These are phyloP conservation scores for Hypoxylon lienhwacheense DNA, from an alignment of 495 filamentous ascomycete species.

Conservation along the genomic window DNA sequence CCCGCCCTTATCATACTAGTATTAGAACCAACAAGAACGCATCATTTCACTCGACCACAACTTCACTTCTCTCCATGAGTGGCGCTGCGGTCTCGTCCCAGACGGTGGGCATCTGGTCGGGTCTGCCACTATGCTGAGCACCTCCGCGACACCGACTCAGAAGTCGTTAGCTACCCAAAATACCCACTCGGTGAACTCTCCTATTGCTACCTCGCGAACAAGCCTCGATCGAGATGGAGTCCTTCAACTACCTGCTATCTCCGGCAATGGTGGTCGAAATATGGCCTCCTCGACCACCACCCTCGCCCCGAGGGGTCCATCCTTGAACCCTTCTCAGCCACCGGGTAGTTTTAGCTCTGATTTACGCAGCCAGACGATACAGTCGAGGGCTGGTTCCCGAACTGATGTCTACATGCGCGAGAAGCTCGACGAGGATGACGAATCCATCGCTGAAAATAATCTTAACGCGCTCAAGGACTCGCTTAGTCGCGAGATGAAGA, in stretches of 20 bases:
- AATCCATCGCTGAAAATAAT: constrained; percentile 66
- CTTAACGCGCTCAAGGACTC: constrained; percentile 73
- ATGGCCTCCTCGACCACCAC: constrained; percentile 63
- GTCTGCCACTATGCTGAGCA: constrained; percentile 60
- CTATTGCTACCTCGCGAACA: constrained; percentile 37
- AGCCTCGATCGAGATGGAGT: constrained; percentile 60
- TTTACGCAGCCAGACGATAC: constrained; percentile 71
- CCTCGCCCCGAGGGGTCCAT: constrained; percentile 64
- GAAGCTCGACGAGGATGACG: constrained; percentile 67
- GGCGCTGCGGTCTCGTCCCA: constrained; percentile 25
- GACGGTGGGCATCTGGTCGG: constrained; percentile 56
- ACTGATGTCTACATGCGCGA: constrained; percentile 63
- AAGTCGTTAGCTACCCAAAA: constrained; percentile 63
- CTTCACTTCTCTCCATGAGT: constrained; percentile 28
- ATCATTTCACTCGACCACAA: constrained; percentile 3
- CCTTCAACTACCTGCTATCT: constrained; percentile 51
- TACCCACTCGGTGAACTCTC: constrained; percentile 42
- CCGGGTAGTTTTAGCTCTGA: constrained; percentile 95
- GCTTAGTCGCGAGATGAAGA: constrained; percentile 93
- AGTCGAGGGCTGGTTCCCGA: constrained; percentile 69
- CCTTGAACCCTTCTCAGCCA: constrained; percentile 66
- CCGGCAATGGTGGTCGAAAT: constrained; percentile 48
- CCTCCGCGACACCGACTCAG: constrained; percentile 72
- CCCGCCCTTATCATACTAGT: constrained; percentile 12
- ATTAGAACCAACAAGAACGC: constrained; percentile 7